These are phyloP conservation scores for Eutrema salsugineum DNA, from an alignment of 441 rosid genomes.

Conservation along the genomic window DNA sequence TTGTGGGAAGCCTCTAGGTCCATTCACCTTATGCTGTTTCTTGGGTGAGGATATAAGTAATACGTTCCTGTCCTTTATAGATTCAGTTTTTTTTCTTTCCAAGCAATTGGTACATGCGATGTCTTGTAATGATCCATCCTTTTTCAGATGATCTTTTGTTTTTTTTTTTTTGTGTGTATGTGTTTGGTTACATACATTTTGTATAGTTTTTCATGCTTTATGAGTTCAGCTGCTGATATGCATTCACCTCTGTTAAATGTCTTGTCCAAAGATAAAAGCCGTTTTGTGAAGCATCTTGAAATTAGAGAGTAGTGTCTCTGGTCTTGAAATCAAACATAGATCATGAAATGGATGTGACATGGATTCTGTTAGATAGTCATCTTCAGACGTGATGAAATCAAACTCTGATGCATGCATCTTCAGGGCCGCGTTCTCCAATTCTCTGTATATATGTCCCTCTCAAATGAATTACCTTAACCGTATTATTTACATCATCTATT, in stretches of 20 bases:
- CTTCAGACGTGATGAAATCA: no score
- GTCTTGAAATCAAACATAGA: no score
- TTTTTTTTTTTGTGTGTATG: no score
- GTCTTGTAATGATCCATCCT: background rate
- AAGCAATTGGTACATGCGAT: background rate
- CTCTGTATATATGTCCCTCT: no score
- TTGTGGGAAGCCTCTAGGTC: constrained; percentile 50
- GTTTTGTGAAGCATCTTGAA: background rate
- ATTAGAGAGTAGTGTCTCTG: no score
- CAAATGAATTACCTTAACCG: background rate
- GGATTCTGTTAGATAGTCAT: no score
- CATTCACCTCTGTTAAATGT: background rate
- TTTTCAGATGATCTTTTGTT: background rate
- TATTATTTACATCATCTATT: background rate
- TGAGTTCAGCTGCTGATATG: background rate
- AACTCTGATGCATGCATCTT: no score
- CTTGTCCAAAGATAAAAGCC: background rate
- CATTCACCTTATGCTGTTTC: constrained; percentile 5
- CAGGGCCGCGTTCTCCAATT: no score
- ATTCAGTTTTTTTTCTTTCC: background rate
- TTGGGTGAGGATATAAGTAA: background rate
- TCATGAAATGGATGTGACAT: no score
- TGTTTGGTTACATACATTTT: no score
- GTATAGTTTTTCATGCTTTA: no score
- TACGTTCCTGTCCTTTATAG: background rate